Evolutionary conservation across 2,329 filamentous ascomycete genomes (phyloP).

Genomic region (Paecilomyces dactylethromorphus): DNA sequence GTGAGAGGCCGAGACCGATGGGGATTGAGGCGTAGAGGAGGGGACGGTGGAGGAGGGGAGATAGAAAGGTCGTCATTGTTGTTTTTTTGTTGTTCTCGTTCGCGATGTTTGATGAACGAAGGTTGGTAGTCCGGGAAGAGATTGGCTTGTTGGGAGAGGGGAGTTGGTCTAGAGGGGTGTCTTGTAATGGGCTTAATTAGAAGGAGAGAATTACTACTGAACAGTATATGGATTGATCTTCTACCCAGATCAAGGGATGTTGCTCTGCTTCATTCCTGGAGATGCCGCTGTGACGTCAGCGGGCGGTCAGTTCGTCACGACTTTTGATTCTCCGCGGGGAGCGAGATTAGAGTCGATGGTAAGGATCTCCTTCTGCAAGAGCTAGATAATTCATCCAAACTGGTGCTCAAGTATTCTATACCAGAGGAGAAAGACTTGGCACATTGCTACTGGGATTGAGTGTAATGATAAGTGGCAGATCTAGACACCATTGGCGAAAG

Average conservation of each 20-base stretch:
- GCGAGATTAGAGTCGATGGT: background rate
- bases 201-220: background rate
- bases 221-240: background rate
- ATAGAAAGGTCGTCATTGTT: background rate
- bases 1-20: constrained; percentile 25
- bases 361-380: no score
- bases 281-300: constrained; percentile 9
- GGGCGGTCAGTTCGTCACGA: constrained; percentile 4
- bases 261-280: background rate
- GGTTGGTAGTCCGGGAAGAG: background rate
- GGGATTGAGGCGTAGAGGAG: constrained; percentile 18
- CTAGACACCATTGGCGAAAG: no score
- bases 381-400: no score
- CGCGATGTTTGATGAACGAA: background rate
- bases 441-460: no score
- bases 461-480: no score
- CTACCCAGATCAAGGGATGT: constrained; percentile 6
- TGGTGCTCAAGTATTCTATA: no score
- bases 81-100: background rate
- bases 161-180: background rate
- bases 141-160: background rate
- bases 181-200: background rate
- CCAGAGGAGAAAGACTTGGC: no score
- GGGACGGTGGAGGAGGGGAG: constrained; percentile 9
- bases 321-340: background rate